Percentiles rank a stretch among this genome's conserved stretches.
Conservation (phyloP, 1,284 basidiomycete genomes). For the Cutaneotrichosporon arboriforme region DNA sequence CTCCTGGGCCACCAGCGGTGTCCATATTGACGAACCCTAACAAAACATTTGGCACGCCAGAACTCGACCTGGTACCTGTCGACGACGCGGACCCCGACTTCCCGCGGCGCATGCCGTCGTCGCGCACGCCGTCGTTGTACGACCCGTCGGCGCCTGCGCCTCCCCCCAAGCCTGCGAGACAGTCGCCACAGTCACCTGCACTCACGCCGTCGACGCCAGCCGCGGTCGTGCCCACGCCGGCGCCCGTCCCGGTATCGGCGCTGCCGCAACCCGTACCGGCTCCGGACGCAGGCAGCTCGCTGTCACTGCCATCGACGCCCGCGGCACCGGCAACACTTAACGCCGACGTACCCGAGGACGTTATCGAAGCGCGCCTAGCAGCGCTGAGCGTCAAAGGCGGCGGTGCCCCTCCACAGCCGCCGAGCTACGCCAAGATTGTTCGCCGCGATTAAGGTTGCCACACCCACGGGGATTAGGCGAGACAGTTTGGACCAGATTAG, state of each 20-base stretch:
- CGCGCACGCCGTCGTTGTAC: slow-evolving; percentile 25
- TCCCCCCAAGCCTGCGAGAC: not conserved
- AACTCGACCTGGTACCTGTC: not conserved
- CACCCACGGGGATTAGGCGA: not conserved
- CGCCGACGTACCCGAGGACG: slow-evolving; percentile 19
- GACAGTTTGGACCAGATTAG: too few species aligned
- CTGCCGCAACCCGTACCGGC: not conserved
- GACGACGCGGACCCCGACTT: slow-evolving; percentile 32
- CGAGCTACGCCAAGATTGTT: slow-evolving; percentile 44
- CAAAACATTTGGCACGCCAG: not conserved
- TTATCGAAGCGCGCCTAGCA: slow-evolving; percentile 38
- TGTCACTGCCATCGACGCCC: slow-evolving; percentile 6
- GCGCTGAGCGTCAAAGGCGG: slow-evolving; percentile 32
- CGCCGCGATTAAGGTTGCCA: slow-evolving; percentile 38
- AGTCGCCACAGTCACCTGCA: slow-evolving; percentile 2
- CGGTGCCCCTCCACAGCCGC: slow-evolving; percentile 21
- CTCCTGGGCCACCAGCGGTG: not conserved
- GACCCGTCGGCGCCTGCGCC: slow-evolving; percentile 30
- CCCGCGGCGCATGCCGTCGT: slow-evolving; percentile 26
- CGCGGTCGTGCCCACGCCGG: slow-evolving; percentile 1
- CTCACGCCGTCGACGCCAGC: slow-evolving; percentile 1
- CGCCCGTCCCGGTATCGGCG: not conserved
- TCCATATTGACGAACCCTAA: slow-evolving; percentile 13
- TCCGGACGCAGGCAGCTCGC: slow-evolving; percentile 7
- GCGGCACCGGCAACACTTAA: not conserved